Evolutionary conservation across 352 stramenopile genomes (phyloP), one percentile per base, ranked within the genome.

Genomic region (Detonula confervacea): DNA sequence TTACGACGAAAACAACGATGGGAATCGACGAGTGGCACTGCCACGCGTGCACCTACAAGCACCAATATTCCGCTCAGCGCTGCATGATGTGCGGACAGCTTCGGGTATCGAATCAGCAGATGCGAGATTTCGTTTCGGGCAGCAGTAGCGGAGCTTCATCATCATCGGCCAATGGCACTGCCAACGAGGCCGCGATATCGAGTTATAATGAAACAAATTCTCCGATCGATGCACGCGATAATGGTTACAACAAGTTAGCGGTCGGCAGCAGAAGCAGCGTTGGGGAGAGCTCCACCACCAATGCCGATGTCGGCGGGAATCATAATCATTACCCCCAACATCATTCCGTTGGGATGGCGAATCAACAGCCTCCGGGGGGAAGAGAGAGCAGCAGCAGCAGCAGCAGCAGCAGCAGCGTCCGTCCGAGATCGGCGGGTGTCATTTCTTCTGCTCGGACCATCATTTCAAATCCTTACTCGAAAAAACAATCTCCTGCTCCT

Each of bases 91-190:
- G 80, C 69, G 60, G 61, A 42, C 60, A 69, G 6, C 37, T 84
- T 6, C 68, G 80, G 0, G 69, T 84, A 0, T 51, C 74, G 2
- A 73, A 66, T 20, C 12, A 89, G 37, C 54, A 92, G 68, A 94
- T 92, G 87, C 35, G 49, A 9, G 77, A 89, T 46, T 92, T 92
- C 80, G 75, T 92, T 20, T 1, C 33, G 8, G 83, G 87, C 1
- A 42, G 25, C 4, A 22, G 55, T 29, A 27, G 12, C 39, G 18
- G 39, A n/a, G n/a, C n/a, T n/a, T n/a, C n/a, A n/a, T n/a, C n/a
- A n/a, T n/a, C n/a, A n/a, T n/a, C n/a, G 4, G 39, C 16, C 2
- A 16, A 39, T 4, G 25, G 18, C 35, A 16, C 25, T 62, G 12
- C 8, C 44, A n/a, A n/a, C n/a, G n/a, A n/a, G n/a, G n/a, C n/a